Conservation (phyloP, 176 grass and related monocot species). For the Guadua angustifolia region DNA sequence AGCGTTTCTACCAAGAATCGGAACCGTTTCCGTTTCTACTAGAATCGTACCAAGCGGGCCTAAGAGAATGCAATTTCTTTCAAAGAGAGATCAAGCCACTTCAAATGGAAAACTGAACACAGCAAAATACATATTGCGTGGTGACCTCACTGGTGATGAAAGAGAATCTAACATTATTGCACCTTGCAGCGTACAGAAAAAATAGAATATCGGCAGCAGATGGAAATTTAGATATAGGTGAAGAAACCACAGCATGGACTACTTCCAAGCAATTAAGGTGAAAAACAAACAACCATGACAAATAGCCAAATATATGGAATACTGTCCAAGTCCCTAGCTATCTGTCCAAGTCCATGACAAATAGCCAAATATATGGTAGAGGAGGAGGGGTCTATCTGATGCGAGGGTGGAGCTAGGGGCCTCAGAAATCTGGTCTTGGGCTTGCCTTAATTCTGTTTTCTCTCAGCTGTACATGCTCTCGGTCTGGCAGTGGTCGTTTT, state of each 20-base stretch:
- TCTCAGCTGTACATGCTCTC: too few species aligned
- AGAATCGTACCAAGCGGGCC: too few species aligned
- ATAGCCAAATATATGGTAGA: too few species aligned
- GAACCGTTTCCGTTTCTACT: too few species aligned
- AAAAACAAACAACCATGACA: background rate
- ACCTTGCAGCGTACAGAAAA: background rate
- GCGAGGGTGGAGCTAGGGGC: too few species aligned
- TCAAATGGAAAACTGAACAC: background rate
- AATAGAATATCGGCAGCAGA: background rate
- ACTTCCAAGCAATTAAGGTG: background rate
- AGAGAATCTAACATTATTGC: background rate
- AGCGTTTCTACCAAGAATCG: too few species aligned
- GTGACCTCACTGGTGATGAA: background rate
- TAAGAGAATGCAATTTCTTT: background rate
- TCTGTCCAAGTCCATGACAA: too few species aligned
- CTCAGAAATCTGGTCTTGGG: too few species aligned
- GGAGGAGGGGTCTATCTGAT: too few species aligned
- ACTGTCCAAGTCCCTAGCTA: too few species aligned
- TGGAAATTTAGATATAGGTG: conserved; percentile 8
- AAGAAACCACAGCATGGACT: conserved; percentile 20
- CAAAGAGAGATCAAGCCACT: background rate
- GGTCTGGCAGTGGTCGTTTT: too few species aligned
- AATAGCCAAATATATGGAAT: conserved; percentile 29
- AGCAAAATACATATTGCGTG: background rate
- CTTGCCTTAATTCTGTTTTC: too few species aligned